These are phyloP conservation scores for Wickerhamomyces bisporus DNA, from an alignment of 805 yeast genomes.

Conservation along the genomic window DNA sequence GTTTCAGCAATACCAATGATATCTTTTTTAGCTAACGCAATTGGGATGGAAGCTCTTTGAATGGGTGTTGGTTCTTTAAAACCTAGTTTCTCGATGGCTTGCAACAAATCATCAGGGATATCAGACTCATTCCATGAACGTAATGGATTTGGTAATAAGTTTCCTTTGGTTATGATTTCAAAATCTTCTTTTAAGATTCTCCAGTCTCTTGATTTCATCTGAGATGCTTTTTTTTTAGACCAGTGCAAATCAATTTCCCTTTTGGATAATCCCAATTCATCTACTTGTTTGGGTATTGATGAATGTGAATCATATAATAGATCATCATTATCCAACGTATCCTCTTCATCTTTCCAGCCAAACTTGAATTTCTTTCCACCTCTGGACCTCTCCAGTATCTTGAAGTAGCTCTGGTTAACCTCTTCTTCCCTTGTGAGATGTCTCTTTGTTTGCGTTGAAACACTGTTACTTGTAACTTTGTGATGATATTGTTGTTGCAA, in stretches of 20 bases:
- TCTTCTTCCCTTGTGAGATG: conserved; percentile 4
- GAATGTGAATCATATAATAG: conserved; percentile 26
- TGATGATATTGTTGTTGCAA: neutral
- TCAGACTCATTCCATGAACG: conserved; percentile 67
- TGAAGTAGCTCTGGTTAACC: conserved; percentile 1
- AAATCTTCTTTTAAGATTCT: conserved; percentile 77
- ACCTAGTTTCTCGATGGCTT: conserved; percentile 35
- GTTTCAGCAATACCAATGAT: conserved; percentile 91
- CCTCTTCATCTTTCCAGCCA: conserved; percentile 67
- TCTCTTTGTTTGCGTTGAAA: conserved; percentile 2
- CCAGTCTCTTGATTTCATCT: conserved; percentile 88
- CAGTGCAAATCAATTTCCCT: conserved; percentile 38
- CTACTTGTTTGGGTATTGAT: conserved; percentile 10
- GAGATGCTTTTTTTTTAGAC: conserved; percentile 56
- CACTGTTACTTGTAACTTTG: neutral
- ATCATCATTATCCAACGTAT: conserved; percentile 44
- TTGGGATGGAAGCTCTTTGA: conserved; percentile 84
- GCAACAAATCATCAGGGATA: conserved; percentile 38
- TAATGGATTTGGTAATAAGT: conserved; percentile 46
- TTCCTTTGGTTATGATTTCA: conserved; percentile 53
- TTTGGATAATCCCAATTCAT: conserved; percentile 1
- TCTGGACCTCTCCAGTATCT: neutral
- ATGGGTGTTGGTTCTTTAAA: conserved; percentile 80
- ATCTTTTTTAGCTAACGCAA: conserved; percentile 55
- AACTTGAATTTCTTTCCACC: conserved; percentile 46